Evolutionary conservation across 75 land plant genomes (phyloP), one percentile per base, ranked within the genome.

Genomic region (Selaginella tamariscina): DNA sequence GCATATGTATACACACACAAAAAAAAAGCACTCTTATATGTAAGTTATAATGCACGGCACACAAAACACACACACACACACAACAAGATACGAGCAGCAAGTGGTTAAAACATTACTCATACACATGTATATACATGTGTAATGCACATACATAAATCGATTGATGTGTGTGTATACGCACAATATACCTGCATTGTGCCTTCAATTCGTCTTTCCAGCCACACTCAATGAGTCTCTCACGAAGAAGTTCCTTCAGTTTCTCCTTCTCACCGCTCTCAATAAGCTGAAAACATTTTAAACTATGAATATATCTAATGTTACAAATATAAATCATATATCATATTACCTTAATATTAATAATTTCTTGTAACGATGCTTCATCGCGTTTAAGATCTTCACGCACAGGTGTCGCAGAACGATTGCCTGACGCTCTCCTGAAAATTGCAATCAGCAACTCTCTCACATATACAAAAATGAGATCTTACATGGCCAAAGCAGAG

Each of bases 211-310:
- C 98, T 62, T 76, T 85, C 98, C 98, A 93, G 0, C 98, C 98
- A 67, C 96, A 93, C 29, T 93, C 98, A 15, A 93, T 73, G 0
- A 93, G 91, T 68, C 98, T 85, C 64, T 93, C 98, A 63, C 91
- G 84, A 66, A 93, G 64, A 33, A 93, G 75, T 75, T 93, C 96
- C 80, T 77, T 93, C 68, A 93, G 66, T 55, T 82, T 76, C 72
- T 93, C 98, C 65, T 89, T 93, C 68, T 93, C 98, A 23, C 98
- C 98, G 70, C 96, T 93, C 70, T 93, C 98, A 31, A 93, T 83
- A 68, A 93, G 33, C 98, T 89, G 68, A 24, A n/a, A n/a, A n/a
- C n/a, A n/a, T n/a, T n/a, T n/a, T n/a, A n/a, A n/a, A 66, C 31
- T 18, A 18, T 29, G 9, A 2, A 24, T 27, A 2, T 18, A 1